Base-by-base conservation (phyloP, 371 early-diverging fungal genomes). In the Zopfochytrium polystomum region DNA sequence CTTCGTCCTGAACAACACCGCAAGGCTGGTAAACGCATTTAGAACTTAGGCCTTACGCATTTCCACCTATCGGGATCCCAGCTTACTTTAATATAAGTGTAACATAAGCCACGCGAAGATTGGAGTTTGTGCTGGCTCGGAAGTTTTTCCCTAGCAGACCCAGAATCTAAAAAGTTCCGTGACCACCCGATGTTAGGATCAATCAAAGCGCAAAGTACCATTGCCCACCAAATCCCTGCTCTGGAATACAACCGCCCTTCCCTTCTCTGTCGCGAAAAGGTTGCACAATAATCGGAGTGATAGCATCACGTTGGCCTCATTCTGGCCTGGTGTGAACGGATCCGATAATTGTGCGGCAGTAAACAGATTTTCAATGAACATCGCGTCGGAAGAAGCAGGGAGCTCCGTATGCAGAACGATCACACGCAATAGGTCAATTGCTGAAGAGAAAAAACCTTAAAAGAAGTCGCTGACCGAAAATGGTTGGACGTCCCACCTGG, bases 341-440 rank as follows among this genome's bases (percentile, higher is more conserved):
- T 23, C 20, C 29, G 30, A 29, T 50, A 58, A 4, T 6, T 45
- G 75, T 6, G 58, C 72, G 34, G 65, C 75, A 55, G 31, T 65
- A 55, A 50, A 65, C n/a, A 80, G 23, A 18, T 49, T 31, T 1
- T 52, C 54, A n/a, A 85, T 50, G 32, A 87, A 62, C 0, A 56
- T 65, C 27, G 32, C 55, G 13, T 63, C 65, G 27, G 32, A 52
- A 48, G 44, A 67, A n/a, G n/a, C n/a, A 56, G 46, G 67, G 31
- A 20, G 58, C 43, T 22, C 68, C 22, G 11, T 74, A 51, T 83
- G 72, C 3, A 89, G 66, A 0, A 84, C 78, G 3, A 80, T 58
- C 7, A 94, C 73, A 2, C 96, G 87, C 22, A 94, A 65, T 18
- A 95, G 67, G 63, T 96, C 96, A 49, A 96, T 72, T 2, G 83